Evolutionary conservation across 1,139 yeast species (phyloP), one percentile per base, ranked within the genome.

Genomic region (Diutina pseudorugosa): DNA sequence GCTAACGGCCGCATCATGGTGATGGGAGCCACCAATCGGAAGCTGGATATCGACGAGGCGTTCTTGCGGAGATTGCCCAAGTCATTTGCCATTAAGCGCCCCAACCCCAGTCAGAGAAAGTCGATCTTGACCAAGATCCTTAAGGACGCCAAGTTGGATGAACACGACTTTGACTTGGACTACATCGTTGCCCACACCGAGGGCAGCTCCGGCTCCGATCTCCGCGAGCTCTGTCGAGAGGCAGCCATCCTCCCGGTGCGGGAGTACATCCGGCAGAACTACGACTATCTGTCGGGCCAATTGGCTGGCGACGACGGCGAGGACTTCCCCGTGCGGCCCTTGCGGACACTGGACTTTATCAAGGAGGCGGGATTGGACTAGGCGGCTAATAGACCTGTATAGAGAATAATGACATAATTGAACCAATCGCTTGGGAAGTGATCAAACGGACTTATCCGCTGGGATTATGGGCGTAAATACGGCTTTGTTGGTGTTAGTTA

Each of bases 21-120:
- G 1, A 77, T 93, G 62, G 98, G 98, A 4, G 98, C 98, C 14
- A 93, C 98, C 1, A 93, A 93, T 64, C 75, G 98, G 59, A 91
- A 93, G 51, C 79, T 80, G 57, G 98, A 93, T 64, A 93, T 93
- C 53, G 98, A 93, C 65, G 79, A 80, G 58, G 98, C 98, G 1
- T 89, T 93, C 64, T 72, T 91, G 67, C 79, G 98, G 67, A 79
- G 98, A 63, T 77, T 93, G 80, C 98, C 98, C 9, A 93, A 93
- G 65, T 77, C 90, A 53, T 91, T 93, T 66, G 81, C 93, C 1
- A 83, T 93, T 40, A 76, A 80, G 2, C 75, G 86, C 59, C 98
- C 98, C 2, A 76, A 79, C 57, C 67, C 76, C 1, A 72, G 68
- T 4, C 95, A 93, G 65, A 74, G 98, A 54, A 68, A 71, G 52